phyloP scores from a whole-genome alignment of 495 filamentous ascomycete genomes.

The Hyaloscypha bicolor region DNA sequence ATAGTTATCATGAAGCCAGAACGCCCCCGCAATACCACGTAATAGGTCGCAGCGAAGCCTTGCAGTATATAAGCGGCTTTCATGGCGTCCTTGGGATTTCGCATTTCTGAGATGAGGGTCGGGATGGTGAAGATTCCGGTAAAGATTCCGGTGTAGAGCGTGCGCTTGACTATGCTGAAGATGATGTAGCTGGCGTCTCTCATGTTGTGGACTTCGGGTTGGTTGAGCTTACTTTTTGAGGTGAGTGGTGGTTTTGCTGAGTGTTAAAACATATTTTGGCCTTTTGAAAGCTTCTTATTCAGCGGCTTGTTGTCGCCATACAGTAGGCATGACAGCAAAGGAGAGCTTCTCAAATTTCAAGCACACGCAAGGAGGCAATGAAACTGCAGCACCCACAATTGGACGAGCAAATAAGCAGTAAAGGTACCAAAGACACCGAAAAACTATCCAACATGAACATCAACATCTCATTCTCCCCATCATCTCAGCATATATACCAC shows the following conservation, averaged over 20 bases:
- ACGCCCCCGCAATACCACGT: conserved; percentile 35
- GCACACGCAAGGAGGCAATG: no score
- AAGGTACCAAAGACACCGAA: conserved; percentile 44
- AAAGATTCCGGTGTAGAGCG: conserved; percentile 61
- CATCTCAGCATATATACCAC: conserved; percentile 41
- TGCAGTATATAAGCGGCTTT: conserved; percentile 60
- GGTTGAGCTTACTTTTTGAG: conserved; percentile 35
- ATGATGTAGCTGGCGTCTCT: conserved; percentile 71
- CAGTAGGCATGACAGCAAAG: no score
- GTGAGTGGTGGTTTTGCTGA: background rate
- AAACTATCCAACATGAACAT: conserved; percentile 56
- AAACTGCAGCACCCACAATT: conserved; percentile 76
- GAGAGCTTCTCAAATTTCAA: no score
- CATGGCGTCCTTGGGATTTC: conserved; percentile 51
- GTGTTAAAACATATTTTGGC: no score
- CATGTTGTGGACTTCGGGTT: conserved; percentile 72
- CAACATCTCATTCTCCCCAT: conserved; percentile 57
- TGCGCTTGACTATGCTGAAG: conserved; percentile 58
- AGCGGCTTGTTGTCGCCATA: no score
- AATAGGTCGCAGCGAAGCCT: conserved; percentile 56
- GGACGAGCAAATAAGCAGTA: conserved; percentile 75
- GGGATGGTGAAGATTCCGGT: conserved; percentile 59
- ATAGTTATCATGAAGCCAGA: background rate
- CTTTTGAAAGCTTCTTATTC: no score
- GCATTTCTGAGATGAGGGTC: conserved; percentile 67